Base-by-base conservation (phyloP, 768 basidiomycete species). In the Hygrocybe coccinea region DNA sequence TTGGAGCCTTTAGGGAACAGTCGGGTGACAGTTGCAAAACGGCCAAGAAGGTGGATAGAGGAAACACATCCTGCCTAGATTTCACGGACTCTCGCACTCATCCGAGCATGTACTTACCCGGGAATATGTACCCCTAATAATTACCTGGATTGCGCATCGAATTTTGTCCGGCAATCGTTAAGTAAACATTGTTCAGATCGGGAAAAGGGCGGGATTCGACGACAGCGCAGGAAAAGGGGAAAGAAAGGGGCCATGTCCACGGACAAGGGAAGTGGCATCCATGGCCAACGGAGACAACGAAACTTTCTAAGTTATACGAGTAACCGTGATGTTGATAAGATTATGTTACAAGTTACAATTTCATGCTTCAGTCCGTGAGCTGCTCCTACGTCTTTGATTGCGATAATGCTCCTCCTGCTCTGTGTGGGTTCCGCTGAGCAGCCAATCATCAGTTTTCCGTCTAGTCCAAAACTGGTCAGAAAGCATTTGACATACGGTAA, bases 11-110 rank as follows among this genome's bases (percentile, higher is more conserved):
- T 61, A 57, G 54, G 64, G 41, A 65, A 63, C 52, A 62, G 69
- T 34, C 74, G 76, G 34, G 78, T 84, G 24, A 77, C 77, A 19
- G 79, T 85, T 12, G 66, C 71, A 60, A 89, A 82, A 71, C 74
- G 79, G 50, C 85, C 86, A 11, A 78, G 82, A 62, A 78, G 87
- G 60, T 92, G 90, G 90, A 91, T 92, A 66, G 86, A 90, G 70
- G 90, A 92, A 70, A 86, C 71, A 56, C 64, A 71, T 44, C 78
- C 75, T 5, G 63, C 65, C 53, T 67, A 67, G 62, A 61, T 12
- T 29, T 29, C 8, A 29, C 29, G 29, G 29, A 29, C 29, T 29
- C 29, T 29, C 29, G 4, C 29, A 29, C 4, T 3, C 29, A 29
- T 29, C 29, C 29, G 8, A 29, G 29, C 29, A 29, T 29, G 29